Evolutionary conservation across 129 eudicot species (phyloP).

Genomic region (Dittrichia graveolens): DNA sequence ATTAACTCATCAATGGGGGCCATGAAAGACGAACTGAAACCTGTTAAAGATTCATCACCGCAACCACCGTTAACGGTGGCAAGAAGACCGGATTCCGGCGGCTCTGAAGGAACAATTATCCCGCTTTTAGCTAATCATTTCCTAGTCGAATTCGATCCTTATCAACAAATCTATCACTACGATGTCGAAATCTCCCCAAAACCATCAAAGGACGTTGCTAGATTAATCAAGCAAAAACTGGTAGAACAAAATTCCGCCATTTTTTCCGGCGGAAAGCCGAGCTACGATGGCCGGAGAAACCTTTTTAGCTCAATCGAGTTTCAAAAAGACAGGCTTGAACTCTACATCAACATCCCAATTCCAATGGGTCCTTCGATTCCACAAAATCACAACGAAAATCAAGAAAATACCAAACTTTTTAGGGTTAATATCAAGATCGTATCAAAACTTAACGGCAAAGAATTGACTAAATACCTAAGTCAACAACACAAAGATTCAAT

Average conservation of each 20-base stretch:
- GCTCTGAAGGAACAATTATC: constrained; percentile 72
- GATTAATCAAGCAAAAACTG: constrained; percentile 62
- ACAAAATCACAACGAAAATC: constrained; percentile 23
- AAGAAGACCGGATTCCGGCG: constrained; percentile 89
- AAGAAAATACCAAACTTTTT: constrained; percentile 49
- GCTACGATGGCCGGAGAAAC: constrained; percentile 85
- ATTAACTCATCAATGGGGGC: constrained; percentile 36
- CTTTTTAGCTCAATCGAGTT: constrained; percentile 75
- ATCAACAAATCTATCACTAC: constrained; percentile 63
- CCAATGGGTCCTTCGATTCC: constrained; percentile 22
- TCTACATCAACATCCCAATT: constrained; percentile 67
- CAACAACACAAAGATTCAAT: constrained; percentile 45
- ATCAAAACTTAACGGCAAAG: constrained; percentile 66
- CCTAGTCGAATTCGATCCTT: constrained; percentile 64
- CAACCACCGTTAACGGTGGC: constrained; percentile 52
- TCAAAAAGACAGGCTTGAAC: constrained; percentile 55
- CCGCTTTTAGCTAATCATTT: constrained; percentile 90
- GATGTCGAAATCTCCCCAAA: constrained; percentile 83
- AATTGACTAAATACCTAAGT: constrained; percentile 50
- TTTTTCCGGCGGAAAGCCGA: constrained; percentile 70
- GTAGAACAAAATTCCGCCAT: constrained; percentile 48
- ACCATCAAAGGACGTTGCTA: constrained; percentile 75
- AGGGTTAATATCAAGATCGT: constrained; percentile 71
- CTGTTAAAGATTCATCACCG: constrained; percentile 12
- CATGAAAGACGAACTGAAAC: constrained; percentile 51